Evolutionary conservation across 2,329 filamentous ascomycete genomes (phyloP), one percentile per base, ranked within the genome.

Genomic region (Neoarthrinium moseri): DNA sequence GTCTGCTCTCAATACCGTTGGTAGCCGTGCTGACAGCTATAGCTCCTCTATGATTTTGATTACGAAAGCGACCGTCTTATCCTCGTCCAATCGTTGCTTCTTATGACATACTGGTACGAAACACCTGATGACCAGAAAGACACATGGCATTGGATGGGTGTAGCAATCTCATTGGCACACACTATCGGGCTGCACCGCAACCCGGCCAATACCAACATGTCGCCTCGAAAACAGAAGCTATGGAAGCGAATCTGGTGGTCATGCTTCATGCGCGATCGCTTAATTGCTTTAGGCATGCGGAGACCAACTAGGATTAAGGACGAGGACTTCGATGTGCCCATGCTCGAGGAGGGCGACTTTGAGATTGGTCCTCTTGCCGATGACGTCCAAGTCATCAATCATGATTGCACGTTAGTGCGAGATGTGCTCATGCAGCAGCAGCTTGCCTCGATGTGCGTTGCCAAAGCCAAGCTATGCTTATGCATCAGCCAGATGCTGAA

Each of bases 221-320:
- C 87, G 30, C 67, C 72, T 3, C 77, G 81, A 43, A 86, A 88
- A 59, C 87, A 91, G 61, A 89, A 84, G 59, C 72, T 96, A 41
- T 95, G 91, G 88, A 96, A 95, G 70, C 80, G 91, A 43, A 94
- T 96, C 56, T 97, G 92, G 92, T 97, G 92, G 92, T 95, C 89
- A 24, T 95, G 89, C 52, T 96, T 95, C 61, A 96, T 96, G 83
- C 86, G 91, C 45, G 92, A 97, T 67, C 87, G 91, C 39, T 77
- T 96, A 33, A 91, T 96, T 52, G 92, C 92, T 2, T 73, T 97
- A 11, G 92, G 92, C 46, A 96, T 96, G 91, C 83, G 92, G 46
- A 83, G 92, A 44, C 91, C 91, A 4, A 96, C 91, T 30, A 80
- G 91, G 43, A 95, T 96, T 67, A 95, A 95, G 74, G 86, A 91